These are phyloP conservation scores for Chiua virens DNA, from an alignment of 768 basidiomycete species.

Conservation along the genomic window DNA sequence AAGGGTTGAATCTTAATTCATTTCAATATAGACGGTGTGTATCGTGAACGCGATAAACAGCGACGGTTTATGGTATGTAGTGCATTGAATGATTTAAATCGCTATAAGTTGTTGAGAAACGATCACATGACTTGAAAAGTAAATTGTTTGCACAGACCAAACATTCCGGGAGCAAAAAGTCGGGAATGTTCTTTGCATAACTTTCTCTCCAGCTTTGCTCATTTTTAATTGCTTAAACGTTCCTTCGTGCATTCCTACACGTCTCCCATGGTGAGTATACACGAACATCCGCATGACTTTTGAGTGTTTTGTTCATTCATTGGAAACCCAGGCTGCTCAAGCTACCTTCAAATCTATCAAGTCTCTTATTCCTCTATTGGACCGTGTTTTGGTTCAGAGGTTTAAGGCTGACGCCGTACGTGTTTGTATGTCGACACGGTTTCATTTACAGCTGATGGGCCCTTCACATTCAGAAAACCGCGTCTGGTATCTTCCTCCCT, in stretches of 20 bases:
- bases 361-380: conserved; percentile 85
- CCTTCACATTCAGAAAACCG: conserved; percentile 77
- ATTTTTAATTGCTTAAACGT: conserved; percentile 10
- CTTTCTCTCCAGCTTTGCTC: conserved; percentile 27
- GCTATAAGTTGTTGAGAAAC: too few species aligned
- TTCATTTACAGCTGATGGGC: neutral
- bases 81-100: too few species aligned
- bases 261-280: conserved; percentile 28
- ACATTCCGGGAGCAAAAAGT: conserved; percentile 23
- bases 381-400: conserved; percentile 95
- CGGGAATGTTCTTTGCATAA: conserved; percentile 7
- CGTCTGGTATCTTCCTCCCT: conserved; percentile 94
- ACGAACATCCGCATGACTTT: neutral
- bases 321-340: conserved; percentile 63
- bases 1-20: too few species aligned
- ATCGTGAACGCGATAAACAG: too few species aligned
- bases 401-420: conserved; percentile 95
- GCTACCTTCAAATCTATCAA: conserved; percentile 96
- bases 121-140: conserved; percentile 24
- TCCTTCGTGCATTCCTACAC: conserved; percentile 4
- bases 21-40: too few species aligned
- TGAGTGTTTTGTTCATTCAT: neutral
- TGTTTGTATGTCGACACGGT: conserved; percentile 4
- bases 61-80: too few species aligned
- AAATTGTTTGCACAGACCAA: conserved; percentile 30